Conservation (phyloP, 2,329 filamentous ascomycete genomes). For the Ploettnerulaceae sp. region DNA sequence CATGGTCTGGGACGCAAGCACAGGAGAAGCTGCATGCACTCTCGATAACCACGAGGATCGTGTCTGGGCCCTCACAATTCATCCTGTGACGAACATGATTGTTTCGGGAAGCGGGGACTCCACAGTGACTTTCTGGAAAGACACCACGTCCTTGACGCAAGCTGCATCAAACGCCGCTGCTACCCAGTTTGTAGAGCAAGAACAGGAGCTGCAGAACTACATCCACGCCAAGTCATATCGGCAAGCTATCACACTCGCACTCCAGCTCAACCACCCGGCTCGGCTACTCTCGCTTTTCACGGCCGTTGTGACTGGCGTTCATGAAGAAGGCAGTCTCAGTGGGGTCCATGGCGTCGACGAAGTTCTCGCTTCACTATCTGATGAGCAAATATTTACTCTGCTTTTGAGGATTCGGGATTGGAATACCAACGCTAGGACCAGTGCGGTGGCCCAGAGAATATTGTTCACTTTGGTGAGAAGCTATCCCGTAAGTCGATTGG, state of each 20-base stretch:
- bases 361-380: constrained; percentile 71
- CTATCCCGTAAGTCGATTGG: constrained; percentile 74
- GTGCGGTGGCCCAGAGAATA: constrained; percentile 79
- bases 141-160: constrained; percentile 79
- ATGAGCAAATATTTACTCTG: constrained; percentile 80
- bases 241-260: constrained; percentile 84
- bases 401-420: constrained; percentile 84
- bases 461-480: constrained; percentile 73
- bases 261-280: constrained; percentile 91
- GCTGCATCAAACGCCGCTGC: constrained; percentile 68
- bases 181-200: constrained; percentile 81
- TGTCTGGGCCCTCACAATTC: constrained; percentile 81
- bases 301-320: constrained; percentile 61
- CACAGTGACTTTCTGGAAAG: constrained; percentile 91
- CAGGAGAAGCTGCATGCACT: constrained; percentile 79
- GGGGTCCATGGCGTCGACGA: constrained; percentile 72
- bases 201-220: constrained; percentile 90
- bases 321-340: constrained; percentile 58
- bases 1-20: constrained; percentile 90
- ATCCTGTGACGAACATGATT: constrained; percentile 65
- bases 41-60: constrained; percentile 96
- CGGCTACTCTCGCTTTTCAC: constrained; percentile 81
- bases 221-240: constrained; percentile 84
- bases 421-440: constrained; percentile 92
- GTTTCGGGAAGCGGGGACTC: constrained; percentile 91